A percentile compares a stretch with the other conserved stretches of the same genome.
These are phyloP conservation scores for Rhododendron ovatum DNA, from an alignment of 148 eudicot species.

Conservation along the genomic window DNA sequence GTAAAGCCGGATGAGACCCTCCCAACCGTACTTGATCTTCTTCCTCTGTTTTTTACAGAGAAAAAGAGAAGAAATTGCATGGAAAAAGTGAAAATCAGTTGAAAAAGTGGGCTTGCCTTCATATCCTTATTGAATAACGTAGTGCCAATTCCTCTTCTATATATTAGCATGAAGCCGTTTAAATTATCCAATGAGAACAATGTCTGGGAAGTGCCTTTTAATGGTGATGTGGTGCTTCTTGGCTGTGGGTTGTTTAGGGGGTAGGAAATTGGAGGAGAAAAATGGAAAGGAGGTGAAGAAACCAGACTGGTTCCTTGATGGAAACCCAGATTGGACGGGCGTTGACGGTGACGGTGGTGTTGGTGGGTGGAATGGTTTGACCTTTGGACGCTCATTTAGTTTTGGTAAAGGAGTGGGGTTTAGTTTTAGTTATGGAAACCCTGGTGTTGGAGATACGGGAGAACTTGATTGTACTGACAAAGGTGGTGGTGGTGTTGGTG, in stretches of 20 bases:
- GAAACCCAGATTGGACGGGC: background rate
- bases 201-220: conserved; percentile 9
- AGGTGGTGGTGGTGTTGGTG: background rate
- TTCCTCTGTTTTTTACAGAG: background rate
- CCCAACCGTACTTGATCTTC: background rate
- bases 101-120: background rate
- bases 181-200: background rate
- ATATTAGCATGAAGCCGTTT: background rate
- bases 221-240: conserved; percentile 2
- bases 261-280: conserved; percentile 10
- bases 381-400: conserved; percentile 7
- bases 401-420: conserved; percentile 9
- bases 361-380: conserved; percentile 3
- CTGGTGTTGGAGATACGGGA: background rate
- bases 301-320: conserved; percentile 15
- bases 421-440: conserved; percentile 16
- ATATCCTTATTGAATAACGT: background rate
- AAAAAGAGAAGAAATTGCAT: background rate
- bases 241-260: conserved; percentile 5
- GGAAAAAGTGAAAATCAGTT: conserved; percentile 8
- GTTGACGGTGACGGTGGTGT: background rate
- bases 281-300: conserved; percentile 6
- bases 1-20: background rate
- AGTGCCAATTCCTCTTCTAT: background rate
- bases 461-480: conserved; percentile 1